Base-by-base conservation (phyloP, 306 rosid species). In the Cicer bijugum region DNA sequence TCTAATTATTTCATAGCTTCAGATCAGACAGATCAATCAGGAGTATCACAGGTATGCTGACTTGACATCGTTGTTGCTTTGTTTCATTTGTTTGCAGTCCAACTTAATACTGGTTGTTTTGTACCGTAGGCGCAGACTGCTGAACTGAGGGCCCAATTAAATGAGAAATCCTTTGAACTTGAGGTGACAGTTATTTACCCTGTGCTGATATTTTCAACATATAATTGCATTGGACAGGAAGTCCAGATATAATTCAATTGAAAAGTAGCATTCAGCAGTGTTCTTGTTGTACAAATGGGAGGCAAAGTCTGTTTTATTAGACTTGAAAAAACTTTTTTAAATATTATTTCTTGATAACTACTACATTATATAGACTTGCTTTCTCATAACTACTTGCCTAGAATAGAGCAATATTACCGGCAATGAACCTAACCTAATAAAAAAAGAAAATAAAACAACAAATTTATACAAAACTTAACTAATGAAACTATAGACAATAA, bases 81-180 rank as follows among this genome's bases (percentile, higher is more conserved):
- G 67, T 76, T 56, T 47, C 73, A 9, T 53, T 78, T 90, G 60
- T 67, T 72, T 61, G 15, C 12, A 65, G 52, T 75, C 77, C 19
- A 84, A 72, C 48, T 61, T 68, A 69, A 64, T 67, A 45, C 69
- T 67, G 61, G 47, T 84, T 75, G 78, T 76, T 88, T 82, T 82
- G 57, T 80, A 60, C 80, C 75, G 86, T 86, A 91, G 96, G 83
- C 91, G 80, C 35, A 28, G 35, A 76, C 91, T 83, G 83, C 89
- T 58, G 96, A 88, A 79, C 74, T 94, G 84, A 83, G 87, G 84
- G 77, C 74, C 28, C 97, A 88, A 81, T 80, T 94, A 87, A 91
- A 88, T 68, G 96, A 94, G 89, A 94, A 87, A 84, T 88, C 98
- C 67, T 94, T 94, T 62, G 98, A 94, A 75, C 97, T 91, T 44